A percentile compares a stretch with the other conserved stretches of the same genome.
Conservation (phyloP, 805 yeast genomes). For the Kregervanrija pseudodelftensis region DNA sequence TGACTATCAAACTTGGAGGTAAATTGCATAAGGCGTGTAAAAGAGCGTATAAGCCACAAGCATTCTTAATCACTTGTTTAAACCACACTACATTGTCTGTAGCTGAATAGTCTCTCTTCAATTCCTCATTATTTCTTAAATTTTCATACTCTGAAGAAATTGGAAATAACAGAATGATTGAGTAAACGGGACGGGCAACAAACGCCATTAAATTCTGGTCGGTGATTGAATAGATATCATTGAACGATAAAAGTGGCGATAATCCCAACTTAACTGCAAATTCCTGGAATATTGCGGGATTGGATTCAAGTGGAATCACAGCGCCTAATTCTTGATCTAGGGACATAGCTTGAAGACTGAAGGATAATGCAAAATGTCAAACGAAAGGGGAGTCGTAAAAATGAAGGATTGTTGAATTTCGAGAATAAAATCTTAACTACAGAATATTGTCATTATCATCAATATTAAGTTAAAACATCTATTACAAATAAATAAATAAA, state of each 20-base stretch:
- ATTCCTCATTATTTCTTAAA: constrained; percentile 30
- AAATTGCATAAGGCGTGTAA: constrained; percentile 51
- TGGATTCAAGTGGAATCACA: constrained; percentile 85
- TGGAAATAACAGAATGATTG: constrained; percentile 78
- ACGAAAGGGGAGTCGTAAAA: no score
- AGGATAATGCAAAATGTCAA: no score
- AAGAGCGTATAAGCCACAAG: constrained; percentile 89
- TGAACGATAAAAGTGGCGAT: constrained; percentile 50
- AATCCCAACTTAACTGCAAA: constrained; percentile 68
- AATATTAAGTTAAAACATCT: no score
- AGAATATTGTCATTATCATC: no score
- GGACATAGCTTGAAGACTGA: no score
- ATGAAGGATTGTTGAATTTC: no score
- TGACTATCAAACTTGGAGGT: constrained; percentile 37
- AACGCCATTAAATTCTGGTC: constrained; percentile 78
- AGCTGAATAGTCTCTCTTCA: constrained; percentile 8
- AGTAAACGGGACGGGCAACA: constrained; percentile 73
- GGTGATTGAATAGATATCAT: constrained; percentile 77
- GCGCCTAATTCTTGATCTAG: constrained; percentile 17
- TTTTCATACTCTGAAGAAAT: constrained; percentile 55
- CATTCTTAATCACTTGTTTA: constrained; percentile 77
- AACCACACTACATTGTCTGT: constrained; percentile 54
- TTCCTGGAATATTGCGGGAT: constrained; percentile 73
- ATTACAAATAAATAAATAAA: no score
- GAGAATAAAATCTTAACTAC: no score